Evolutionary conservation across 495 filamentous ascomycete species (phyloP), one percentile per base, ranked within the genome.

Genomic region (Penicillium silybi): DNA sequence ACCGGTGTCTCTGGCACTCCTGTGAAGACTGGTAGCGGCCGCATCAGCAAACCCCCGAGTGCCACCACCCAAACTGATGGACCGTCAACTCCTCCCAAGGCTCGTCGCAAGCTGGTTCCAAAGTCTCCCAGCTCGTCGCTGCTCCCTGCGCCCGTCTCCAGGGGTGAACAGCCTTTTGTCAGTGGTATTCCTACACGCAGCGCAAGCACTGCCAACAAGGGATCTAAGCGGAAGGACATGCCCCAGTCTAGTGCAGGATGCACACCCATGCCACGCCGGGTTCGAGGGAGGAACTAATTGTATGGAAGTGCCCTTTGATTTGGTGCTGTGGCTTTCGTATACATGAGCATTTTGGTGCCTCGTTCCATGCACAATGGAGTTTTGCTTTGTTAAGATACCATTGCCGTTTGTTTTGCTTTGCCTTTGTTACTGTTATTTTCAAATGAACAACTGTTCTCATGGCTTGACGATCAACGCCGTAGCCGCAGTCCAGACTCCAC

Each of bases 21-120:
- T 32, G 55, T 66, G 15, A 63, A 66, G 44, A 48, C 60, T 35
- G 59, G 59, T 20, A 58, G 52, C 27, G 52, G 51, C 23, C 62
- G 56, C 42, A 43, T 52, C 50, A 61, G 46, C 55, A 63, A 63
- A 52, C 60, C 49, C 47, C 26, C 59, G 25, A 34, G 45, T 26
- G 46, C 42, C 44, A 52, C 56, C 39, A 48, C 52, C 2, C 44
- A 45, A 4, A 25, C 27, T 13, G 25, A 44, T 40, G 56, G 19
- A 11, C 58, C 66, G 0, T 57, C 56, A 4, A 70, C 65, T 7
- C 67, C 69, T 15, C 61, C 61, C 23, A 64, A 66, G 41, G 61
- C 62, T 27, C 70, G 74, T 42, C 72, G 69, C 26, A 77, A 71
- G 54, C 46, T 77, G 27, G 62, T 61, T 23, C 74, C 71, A 41